Conservation (phyloP, 768 basidiomycete genomes). For the Postia placenta region DNA sequence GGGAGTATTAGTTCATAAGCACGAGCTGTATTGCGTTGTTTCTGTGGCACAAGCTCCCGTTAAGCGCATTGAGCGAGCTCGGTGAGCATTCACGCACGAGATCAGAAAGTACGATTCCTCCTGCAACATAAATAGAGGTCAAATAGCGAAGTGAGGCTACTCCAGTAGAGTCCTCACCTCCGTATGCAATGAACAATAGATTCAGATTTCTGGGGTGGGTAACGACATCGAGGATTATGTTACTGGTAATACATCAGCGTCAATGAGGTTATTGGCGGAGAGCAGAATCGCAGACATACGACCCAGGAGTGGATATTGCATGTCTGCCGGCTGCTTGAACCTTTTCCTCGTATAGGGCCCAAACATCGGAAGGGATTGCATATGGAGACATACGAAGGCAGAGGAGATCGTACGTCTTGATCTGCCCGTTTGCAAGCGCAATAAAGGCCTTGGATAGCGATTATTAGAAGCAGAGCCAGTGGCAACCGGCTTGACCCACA, state of each 20-base stretch:
- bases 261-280: slow-evolving; percentile 3
- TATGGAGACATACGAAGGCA: slow-evolving; percentile 63
- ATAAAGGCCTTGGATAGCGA: slow-evolving; percentile 34
- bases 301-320: slow-evolving; percentile 24
- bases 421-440: slow-evolving; percentile 47
- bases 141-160: slow-evolving; percentile 10
- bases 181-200: slow-evolving; percentile 67
- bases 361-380: slow-evolving; percentile 60
- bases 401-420: slow-evolving; percentile 72
- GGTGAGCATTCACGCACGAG: slow-evolving; percentile 33
- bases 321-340: slow-evolving; percentile 35
- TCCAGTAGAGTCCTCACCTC: slow-evolving; percentile 43
- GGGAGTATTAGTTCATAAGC: slow-evolving; percentile 67
- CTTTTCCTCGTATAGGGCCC: slow-evolving; percentile 66
- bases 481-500: slow-evolving; percentile 40
- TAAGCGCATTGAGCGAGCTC: too few relatives aligned
- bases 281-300: slow-evolving; percentile 26
- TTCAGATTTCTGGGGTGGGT: slow-evolving; percentile 72
- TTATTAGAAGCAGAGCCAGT: neutral
- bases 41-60: slow-evolving; percentile 42
- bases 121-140: slow-evolving; percentile 26
- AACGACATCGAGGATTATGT: slow-evolving; percentile 51
- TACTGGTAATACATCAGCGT: slow-evolving; percentile 9
- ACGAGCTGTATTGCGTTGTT: slow-evolving; percentile 43
- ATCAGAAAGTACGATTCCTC: slow-evolving; percentile 55